A percentile compares a stretch with the other conserved stretches of the same genome.
Conservation (phyloP, 2,329 filamentous ascomycete genomes). For the Daldinia sp. region DNA sequence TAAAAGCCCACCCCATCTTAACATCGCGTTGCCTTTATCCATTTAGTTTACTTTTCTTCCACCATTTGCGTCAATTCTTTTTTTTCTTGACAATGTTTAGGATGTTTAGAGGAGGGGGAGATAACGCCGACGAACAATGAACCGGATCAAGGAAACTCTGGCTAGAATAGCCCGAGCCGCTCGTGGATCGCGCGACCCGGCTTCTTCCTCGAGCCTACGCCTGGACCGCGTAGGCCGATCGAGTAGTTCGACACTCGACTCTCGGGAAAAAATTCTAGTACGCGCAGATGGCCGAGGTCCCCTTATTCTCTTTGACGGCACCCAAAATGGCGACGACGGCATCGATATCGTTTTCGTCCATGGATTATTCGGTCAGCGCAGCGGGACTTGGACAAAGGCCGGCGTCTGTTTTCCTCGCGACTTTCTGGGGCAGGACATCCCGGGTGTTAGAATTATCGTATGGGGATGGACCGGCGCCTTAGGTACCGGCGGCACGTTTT, state of each 20-base stretch:
- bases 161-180: conserved; percentile 43
- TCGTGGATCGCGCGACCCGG: conserved; percentile 40
- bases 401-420: conserved; percentile 46
- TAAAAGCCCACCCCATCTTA: conserved; percentile 18
- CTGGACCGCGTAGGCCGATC: conserved; percentile 43
- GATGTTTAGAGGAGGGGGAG: conserved; percentile 18
- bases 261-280: conserved; percentile 38
- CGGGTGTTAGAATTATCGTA: conserved; percentile 41
- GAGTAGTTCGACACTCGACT: conserved; percentile 43
- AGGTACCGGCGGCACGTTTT: conserved; percentile 39
- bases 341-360: conserved; percentile 46
- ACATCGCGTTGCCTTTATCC: neutral
- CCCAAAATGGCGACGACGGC: conserved; percentile 39
- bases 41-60: neutral
- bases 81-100: conserved; percentile 21
- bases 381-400: conserved; percentile 41
- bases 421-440: conserved; percentile 42
- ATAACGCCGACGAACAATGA: conserved; percentile 41
- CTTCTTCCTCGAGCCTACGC: conserved; percentile 35
- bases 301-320: conserved; percentile 40
- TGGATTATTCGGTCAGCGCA: conserved; percentile 42
- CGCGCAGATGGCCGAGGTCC: conserved; percentile 42
- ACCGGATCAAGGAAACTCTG: conserved; percentile 45
- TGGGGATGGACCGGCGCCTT: conserved; percentile 43
- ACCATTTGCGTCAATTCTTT: neutral